Base-by-base conservation (phyloP, 257 asterid species). In the Striga asiatica region DNA sequence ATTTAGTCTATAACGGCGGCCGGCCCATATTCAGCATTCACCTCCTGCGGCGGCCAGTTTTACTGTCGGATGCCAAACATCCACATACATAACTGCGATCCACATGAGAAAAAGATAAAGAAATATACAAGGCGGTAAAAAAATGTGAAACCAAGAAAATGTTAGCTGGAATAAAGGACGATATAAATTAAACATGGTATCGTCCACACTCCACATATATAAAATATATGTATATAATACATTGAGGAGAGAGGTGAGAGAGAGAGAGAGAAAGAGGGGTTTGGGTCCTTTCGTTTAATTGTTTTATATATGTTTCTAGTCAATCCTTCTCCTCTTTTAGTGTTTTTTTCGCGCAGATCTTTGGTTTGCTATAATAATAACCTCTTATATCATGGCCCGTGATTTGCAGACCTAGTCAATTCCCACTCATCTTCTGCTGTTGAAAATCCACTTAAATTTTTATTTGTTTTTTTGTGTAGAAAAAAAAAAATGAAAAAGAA, bases 291-390 rank as follows among this genome's bases (percentile, higher is more conserved):
- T 18, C 38, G 29, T 66, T 66, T 54, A 58, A 27, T 54, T 54
- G n/a, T 39, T 38, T 14, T 38, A 12, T 35, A 32, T 35, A 5
- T n/a, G 12, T n/a, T 38, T 38, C 4, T 2, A 10, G 12, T 41
- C 16, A 41, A 41, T 27, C 3, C 28, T 35, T 22, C 39, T 27
- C 3, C 28, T 35, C 28, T 47, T 8, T 37, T 22, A 21, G 6
- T 41, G 6, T 43, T 62, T 63, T 49, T 32, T 27, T 19, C 58
- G 65, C 41, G 61, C 45, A 61, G 76, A 76, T 76, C 81, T 71
- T 70, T 28, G 50, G 49, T 41, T 46, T 12, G 9, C 24, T 21
- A 42, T 47, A 38, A 23, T 31, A 0, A 37, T 43, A 4, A n/a
- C n/a, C n/a, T 47, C 5, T 39, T 39, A 39, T 39, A 39, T 39